Conservation (phyloP, 176 grass and related monocot species). For the Chrysopogon serrulatus region DNA sequence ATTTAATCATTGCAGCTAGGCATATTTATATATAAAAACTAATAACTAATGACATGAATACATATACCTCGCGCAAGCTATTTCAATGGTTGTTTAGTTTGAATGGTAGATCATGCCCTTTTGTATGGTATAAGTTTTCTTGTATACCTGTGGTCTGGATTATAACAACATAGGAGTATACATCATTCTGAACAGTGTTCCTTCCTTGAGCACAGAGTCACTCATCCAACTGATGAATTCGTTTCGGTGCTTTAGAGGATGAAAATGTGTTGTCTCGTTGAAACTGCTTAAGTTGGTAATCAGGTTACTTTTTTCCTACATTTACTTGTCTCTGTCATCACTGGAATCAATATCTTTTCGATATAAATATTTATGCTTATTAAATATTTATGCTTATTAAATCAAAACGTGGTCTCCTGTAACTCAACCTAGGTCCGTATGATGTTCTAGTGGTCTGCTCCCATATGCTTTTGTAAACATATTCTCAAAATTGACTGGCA, state of each 20-base stretch:
- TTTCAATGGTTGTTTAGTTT: background rate
- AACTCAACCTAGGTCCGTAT: background rate
- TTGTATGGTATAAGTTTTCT: too few species aligned
- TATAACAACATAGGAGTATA: too few species aligned
- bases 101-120: background rate
- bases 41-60: too few species aligned
- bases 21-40: too few species aligned
- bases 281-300: background rate
- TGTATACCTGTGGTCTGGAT: too few species aligned
- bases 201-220: background rate
- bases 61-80: background rate
- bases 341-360: background rate
- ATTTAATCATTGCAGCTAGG: too few species aligned
- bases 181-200: background rate
- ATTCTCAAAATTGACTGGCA: background rate
- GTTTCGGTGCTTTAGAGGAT: background rate
- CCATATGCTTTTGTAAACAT: background rate
- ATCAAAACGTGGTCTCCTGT: background rate
- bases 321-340: background rate
- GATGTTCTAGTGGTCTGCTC: background rate
- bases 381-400: background rate
- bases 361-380: too few species aligned
- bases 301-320: background rate
- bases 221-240: background rate
- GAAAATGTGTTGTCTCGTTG: background rate